Evolutionary conservation across 345 rosid species (phyloP).

Genomic region (Hibiscus syriacus): DNA sequence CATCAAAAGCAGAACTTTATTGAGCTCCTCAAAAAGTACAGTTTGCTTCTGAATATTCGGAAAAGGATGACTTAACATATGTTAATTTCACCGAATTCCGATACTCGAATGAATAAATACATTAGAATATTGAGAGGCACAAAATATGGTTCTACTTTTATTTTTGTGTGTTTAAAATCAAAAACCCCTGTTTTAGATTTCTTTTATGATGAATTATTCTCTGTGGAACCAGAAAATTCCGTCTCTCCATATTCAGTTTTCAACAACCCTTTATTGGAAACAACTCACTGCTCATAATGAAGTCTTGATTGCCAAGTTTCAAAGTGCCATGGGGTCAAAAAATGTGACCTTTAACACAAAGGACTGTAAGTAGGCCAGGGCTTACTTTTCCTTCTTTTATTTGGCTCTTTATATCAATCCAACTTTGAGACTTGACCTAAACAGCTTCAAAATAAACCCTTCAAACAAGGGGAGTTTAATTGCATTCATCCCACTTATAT

Average conservation of each 20-base stretch:
- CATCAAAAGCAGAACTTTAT: too few relatives aligned
- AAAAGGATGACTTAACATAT: too few relatives aligned
- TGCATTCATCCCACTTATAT: background rate
- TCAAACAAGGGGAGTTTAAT: background rate
- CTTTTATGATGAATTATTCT: background rate
- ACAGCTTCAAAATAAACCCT: background rate
- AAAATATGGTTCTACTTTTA: too few relatives aligned
- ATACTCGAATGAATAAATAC: too few relatives aligned
- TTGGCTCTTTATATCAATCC: background rate
- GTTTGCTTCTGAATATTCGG: too few relatives aligned
- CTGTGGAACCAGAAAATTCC: background rate
- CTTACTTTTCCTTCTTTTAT: slow-evolving; percentile 16
- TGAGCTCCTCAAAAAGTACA: too few relatives aligned
- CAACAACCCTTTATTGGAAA: background rate
- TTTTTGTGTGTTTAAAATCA: too few relatives aligned
- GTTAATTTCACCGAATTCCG: too few relatives aligned
- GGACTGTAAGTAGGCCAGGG: background rate
- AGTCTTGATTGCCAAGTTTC: background rate
- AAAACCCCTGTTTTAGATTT: too few relatives aligned
- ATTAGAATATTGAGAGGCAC: too few relatives aligned
- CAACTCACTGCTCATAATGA: background rate
- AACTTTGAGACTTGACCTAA: background rate
- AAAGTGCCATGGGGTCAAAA: background rate
- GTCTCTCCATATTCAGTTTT: background rate
- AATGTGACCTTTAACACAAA: background rate